These are phyloP conservation scores for Leishmania lainsoni DNA, from an alignment of 208 protist species.

Conservation along the genomic window DNA sequence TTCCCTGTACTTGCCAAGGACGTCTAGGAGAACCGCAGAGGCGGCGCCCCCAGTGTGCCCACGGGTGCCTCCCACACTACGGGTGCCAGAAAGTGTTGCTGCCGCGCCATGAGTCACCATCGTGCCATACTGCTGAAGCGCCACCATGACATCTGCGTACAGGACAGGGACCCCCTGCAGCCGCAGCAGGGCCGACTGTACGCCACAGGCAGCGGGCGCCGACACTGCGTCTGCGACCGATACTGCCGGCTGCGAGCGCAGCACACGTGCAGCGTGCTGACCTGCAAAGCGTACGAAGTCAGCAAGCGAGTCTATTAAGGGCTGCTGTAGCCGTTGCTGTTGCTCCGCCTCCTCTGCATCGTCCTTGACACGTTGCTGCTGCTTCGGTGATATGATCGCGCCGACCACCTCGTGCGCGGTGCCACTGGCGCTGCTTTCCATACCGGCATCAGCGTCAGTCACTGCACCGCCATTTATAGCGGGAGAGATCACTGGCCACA, in stretches of 20 bases:
- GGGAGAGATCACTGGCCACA: slow-evolving; percentile 13
- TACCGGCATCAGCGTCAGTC: slow-evolving; percentile 1
- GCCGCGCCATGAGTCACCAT: slow-evolving; percentile 1
- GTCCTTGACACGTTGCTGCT: not conserved
- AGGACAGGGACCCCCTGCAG: slow-evolving; percentile 47
- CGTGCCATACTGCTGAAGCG: slow-evolving; percentile 28
- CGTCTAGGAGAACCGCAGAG: slow-evolving; percentile 32
- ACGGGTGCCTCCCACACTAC: not conserved
- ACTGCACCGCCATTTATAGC: not conserved
- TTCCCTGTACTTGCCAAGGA: slow-evolving; percentile 38
- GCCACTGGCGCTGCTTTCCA: not conserved
- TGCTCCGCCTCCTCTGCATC: too few species aligned
- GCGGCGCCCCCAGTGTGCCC: slow-evolving; percentile 4
- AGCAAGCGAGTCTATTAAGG: slow-evolving; percentile 8
- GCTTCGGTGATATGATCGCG: not conserved
- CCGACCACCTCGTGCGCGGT: not conserved
- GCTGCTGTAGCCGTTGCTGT: not conserved
- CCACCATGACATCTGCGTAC: slow-evolving; percentile 35
- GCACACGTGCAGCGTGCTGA: slow-evolving; percentile 11
- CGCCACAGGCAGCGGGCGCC: not conserved
- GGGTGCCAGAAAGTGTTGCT: not conserved
- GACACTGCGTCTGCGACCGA: not conserved
- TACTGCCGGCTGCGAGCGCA: slow-evolving; percentile 9
- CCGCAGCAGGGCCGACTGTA: not conserved
- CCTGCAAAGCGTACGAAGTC: slow-evolving; percentile 19